Base-by-base conservation (phyloP, 345 rosid genomes). In the Populus tremula region DNA sequence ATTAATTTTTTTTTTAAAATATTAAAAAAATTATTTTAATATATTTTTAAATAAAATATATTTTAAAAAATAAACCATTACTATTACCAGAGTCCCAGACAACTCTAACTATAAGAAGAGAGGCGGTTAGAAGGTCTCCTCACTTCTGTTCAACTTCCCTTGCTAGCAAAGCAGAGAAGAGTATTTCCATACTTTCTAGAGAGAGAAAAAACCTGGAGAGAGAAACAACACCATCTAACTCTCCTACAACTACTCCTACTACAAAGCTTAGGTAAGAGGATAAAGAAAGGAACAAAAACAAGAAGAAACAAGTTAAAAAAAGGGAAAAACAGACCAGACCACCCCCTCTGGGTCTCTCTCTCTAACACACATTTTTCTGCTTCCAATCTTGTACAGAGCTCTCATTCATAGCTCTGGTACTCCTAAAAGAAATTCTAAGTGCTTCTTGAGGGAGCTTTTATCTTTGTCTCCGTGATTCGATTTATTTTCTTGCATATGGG, bases 121-220 rank as follows among this genome's bases (percentile, higher is more conserved):
- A 43, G 82, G 82, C 85, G 76, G 90, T 84, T 83, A 78, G 82
- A 49, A 82, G 80, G 89, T 86, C 87, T 74, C 73, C 53, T 47
- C 53, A 47, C 53, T 14, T 16, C 20, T 47, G 53, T 47, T 47
- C 53, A 14, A 13, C 53, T 16, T 47, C 88, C 84, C 90, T 79
- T 81, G 71, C 86, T 87, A 85, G 85, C 87, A 72, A 84, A 87
- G 87, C 49, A 73, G 77, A 65, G 72, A 54, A 69, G 56, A 23
- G 17, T 10, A 10, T 54, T 70, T 76, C 67, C 20, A 56, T 71
- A 35, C 36, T 65, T 16, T 14, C 21, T 5, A 10, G 38, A 76
- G 73, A 69, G 73, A 69, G 31, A 39, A 13, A 75, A 12, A 50
- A 10, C 67, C 71, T 39, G 5, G 39, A 31, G 5, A 69, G 23